Evolutionary conservation across 2,329 filamentous ascomycete species (phyloP), one percentile per base, ranked within the genome.

Genomic region (Fusarium bulbicola): DNA sequence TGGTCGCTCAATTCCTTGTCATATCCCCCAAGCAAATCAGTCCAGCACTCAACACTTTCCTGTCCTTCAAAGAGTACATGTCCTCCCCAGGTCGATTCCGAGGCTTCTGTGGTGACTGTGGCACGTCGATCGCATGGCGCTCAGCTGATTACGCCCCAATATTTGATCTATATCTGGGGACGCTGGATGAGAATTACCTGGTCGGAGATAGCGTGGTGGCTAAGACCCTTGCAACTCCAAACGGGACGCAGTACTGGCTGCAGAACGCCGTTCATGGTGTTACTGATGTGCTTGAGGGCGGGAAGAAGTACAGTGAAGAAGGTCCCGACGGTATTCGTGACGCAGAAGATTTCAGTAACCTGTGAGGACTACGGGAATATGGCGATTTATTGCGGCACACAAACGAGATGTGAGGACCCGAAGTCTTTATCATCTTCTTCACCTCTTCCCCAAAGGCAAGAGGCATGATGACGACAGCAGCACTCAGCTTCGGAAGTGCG

Each of bases 271-370:
- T 71, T 6, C 15, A 61, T 18, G 62, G 58, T 9, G 57, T 71
- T 32, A 70, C 68, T 5, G 68, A 71, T n/a, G 42, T 36, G 7
- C 43, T 71, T n/a, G 52, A 59, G n/a, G 68, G 68, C 5, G 68
- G 66, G 5, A 62, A 13, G 28, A 49, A 52, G 47, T 70, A 71
- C 56, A 34, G n/a, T 11, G 37, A 59, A 26, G 66, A 70, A 57
- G 68, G 66, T 0, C 61, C 66, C 0, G 92, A 95, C 81, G 85
- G 90, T 6, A 16, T 66, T 9, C 32, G 63, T 21, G 45, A 47
- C 6, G 45, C 20, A 20, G 14, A 47, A 15, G 26, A 12, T 6
- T 21, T 21, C 20, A 9, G 3, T 15, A 13, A 10, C 13, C 24
- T 20, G 13, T 6, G 20, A 47, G 6, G 13, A 21, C 20, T 26